Evolutionary conservation across 2,329 filamentous ascomycete species (phyloP), one percentile per base, ranked within the genome.

Genomic region (Ceratocystis ficicola): DNA sequence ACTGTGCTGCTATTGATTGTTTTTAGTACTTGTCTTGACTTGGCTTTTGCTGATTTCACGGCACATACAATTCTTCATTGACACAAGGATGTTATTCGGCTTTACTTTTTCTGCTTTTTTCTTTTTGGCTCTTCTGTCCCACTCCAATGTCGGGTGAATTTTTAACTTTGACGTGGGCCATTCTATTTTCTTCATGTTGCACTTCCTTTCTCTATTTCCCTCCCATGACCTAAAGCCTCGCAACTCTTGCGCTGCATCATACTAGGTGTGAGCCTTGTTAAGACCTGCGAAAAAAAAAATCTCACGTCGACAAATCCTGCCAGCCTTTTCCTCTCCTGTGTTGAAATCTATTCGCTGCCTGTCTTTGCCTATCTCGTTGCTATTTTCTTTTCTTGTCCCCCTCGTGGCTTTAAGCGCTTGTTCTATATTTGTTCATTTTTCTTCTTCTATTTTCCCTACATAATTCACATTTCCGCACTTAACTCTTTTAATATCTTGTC

Each of bases 241-340:
- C 20, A 52, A 52, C 48, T 28, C 48, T 52, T 59, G 52, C 28
- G 52, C 52, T 59, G 4, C n/a, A 30, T 32, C 17, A 59, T 36
- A n/a, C 52, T 25, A 36, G 28, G 15, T 30, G 52, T 32, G 10
- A 59, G 52, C 52, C 52, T 32, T 59, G 52, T 59, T 30, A 32
- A 59, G 52, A 36, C 52, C 10, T 52, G 52, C 28, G 8, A 22
- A 41, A 41, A 59, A 59, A 25, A 59, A 59, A 59, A 59, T 59
- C 52, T n/a, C 52, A 59, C 28, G 28, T 12, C 15, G 25, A 59
- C 10, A 59, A 32, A 59, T 59, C 52, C 52, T 59, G 32, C 25
- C 28, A 17, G 30, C 30, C 25, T 59, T 59, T 59, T 20, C 32
- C 7, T 59, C 7, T 59, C 32, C 55, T 59, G 17, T 32, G 12